Conservation (phyloP, 768 basidiomycete genomes). For the Tylopilus sp. region DNA sequence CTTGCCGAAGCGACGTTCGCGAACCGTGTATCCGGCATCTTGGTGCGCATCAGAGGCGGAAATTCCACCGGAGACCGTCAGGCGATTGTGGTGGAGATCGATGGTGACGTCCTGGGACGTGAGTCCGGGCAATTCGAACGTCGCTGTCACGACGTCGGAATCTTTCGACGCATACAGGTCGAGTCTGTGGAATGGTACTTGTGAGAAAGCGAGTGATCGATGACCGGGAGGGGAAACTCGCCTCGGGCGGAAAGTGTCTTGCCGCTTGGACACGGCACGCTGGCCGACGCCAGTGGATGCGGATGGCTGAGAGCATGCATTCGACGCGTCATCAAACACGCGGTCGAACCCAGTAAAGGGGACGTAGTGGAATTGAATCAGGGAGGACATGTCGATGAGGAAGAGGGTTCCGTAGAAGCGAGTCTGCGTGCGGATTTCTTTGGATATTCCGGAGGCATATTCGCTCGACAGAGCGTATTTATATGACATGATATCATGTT, state of each 20-base stretch:
- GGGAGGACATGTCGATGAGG: background rate
- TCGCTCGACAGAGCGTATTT: no score
- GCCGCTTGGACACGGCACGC: background rate
- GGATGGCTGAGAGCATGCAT: constrained; percentile 5
- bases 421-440: no score
- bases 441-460: no score
- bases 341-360: background rate
- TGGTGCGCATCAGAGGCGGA: no score
- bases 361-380: constrained; percentile 9
- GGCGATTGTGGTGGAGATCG: background rate
- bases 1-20: no score
- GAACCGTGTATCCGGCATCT: no score
- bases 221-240: background rate
- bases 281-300: background rate
- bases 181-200: background rate
- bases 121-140: background rate
- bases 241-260: constrained; percentile 3
- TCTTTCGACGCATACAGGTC: background rate
- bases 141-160: background rate
- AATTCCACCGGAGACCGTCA: no score
- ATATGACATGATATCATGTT: no score
- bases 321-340: constrained; percentile 2
- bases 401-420: background rate
- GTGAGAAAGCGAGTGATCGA: no score
- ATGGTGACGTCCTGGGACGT: background rate